Percentiles rank a stretch among this genome's conserved stretches.
Conservation (phyloP, 495 filamentous ascomycete genomes). For the Oleoguttula mirabilis region DNA sequence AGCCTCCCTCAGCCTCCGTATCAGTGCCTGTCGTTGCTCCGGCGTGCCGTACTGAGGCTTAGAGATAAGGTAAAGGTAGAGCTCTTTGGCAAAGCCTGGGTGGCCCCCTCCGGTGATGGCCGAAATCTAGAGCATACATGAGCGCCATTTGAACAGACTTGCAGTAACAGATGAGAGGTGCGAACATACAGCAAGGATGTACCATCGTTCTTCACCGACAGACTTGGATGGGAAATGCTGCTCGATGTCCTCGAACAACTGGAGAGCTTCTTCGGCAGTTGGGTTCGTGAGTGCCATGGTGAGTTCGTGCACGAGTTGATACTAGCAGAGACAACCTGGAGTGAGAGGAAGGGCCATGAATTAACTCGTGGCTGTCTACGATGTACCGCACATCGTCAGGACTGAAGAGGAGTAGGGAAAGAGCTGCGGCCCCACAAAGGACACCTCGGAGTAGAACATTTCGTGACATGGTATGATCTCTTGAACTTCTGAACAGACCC, state of each 20-base stretch:
- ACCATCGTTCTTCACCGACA: constrained; percentile 44
- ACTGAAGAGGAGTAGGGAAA: too few relatives aligned
- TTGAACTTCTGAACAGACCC: too few relatives aligned
- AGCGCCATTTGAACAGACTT: background rate
- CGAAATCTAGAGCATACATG: constrained; percentile 14
- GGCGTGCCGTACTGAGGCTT: constrained; percentile 22
- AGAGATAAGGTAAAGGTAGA: constrained; percentile 26
- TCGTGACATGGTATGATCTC: too few relatives aligned
- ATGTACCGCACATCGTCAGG: too few relatives aligned
- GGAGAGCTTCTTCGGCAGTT: constrained; percentile 26
- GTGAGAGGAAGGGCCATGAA: too few relatives aligned
- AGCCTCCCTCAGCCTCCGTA: constrained; percentile 26
- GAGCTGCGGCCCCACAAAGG: too few relatives aligned
- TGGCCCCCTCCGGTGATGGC: constrained; percentile 23
- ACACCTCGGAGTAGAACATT: too few relatives aligned
- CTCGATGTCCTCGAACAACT: constrained; percentile 42
- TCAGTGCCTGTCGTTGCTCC: constrained; percentile 24
- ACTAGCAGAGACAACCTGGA: too few relatives aligned
- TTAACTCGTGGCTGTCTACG: too few relatives aligned
- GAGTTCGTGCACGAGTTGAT: too few relatives aligned
- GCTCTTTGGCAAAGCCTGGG: constrained; percentile 21
- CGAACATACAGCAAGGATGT: constrained; percentile 38
- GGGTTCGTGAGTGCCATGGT: constrained; percentile 22
- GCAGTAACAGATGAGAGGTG: background rate
- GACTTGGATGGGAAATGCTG: constrained; percentile 37